phyloP scores from a whole-genome alignment of 2,329 filamentous ascomycete genomes.

The Lachnellula occidentalis region DNA sequence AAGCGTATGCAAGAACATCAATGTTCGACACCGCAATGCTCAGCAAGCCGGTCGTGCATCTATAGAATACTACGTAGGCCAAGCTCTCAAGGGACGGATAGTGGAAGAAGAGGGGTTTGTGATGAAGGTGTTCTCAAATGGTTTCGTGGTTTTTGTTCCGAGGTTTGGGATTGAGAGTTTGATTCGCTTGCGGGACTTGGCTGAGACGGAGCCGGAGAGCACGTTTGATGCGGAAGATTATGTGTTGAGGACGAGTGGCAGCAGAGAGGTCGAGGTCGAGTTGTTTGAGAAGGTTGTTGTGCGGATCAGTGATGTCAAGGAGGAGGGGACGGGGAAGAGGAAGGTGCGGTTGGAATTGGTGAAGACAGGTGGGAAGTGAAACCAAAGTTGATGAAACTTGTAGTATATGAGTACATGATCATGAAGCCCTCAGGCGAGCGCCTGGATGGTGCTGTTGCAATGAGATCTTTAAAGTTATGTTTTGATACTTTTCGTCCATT shows the following conservation, averaged over 20 bases:
- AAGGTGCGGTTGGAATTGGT: constrained; percentile 74
- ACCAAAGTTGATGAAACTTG: too few relatives aligned
- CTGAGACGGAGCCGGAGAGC: constrained; percentile 70
- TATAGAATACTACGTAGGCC: constrained; percentile 96
- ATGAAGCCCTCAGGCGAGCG: too few relatives aligned
- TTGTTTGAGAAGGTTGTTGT: constrained; percentile 91
- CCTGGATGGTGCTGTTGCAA: too few relatives aligned
- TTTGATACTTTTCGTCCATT: too few relatives aligned
- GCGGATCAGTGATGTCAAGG: constrained; percentile 84
- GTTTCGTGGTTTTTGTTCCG: constrained; percentile 93
- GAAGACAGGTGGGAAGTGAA: constrained; percentile 12
- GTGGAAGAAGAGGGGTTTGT: constrained; percentile 89
- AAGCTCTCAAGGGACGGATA: constrained; percentile 75
- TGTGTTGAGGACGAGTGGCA: constrained; percentile 57
- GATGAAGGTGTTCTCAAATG: constrained; percentile 96
- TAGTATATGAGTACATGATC: too few relatives aligned
- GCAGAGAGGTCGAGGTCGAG: constrained; percentile 58
- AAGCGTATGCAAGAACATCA: constrained; percentile 96
- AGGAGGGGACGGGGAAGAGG: constrained; percentile 93
- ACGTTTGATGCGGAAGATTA: constrained; percentile 85
- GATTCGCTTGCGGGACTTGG: constrained; percentile 79
- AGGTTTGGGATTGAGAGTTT: constrained; percentile 92
- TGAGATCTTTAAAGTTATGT: too few relatives aligned
- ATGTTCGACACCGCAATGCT: constrained; percentile 92
- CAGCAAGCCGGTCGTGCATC: constrained; percentile 91